Percentiles rank a stretch among this genome's conserved stretches.
These are phyloP conservation scores for Hypoxylon sp. DNA, from an alignment of 2,329 filamentous ascomycete species.

Conservation along the genomic window DNA sequence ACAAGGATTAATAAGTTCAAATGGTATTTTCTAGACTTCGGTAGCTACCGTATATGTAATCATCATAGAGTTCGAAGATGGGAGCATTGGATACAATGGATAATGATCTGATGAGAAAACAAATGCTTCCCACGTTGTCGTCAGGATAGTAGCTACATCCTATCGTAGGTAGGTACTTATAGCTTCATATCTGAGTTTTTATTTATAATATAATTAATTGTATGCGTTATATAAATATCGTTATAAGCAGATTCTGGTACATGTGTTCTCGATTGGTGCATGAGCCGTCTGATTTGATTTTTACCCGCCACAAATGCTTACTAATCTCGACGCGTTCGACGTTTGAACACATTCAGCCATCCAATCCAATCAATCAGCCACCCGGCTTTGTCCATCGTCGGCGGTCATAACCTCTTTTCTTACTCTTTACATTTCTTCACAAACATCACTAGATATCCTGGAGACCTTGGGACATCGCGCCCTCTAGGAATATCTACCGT, in stretches of 20 bases:
- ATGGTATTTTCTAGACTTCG: not conserved
- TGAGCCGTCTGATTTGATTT: not conserved
- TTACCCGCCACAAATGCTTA: constrained; percentile 15
- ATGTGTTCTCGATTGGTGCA: not conserved
- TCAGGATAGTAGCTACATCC: not conserved
- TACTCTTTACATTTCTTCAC: constrained; percentile 25
- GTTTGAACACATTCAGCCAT: constrained; percentile 6
- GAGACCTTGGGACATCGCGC: constrained; percentile 45
- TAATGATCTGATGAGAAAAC: not conserved
- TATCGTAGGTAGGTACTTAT: no score
- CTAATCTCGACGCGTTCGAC: constrained; percentile 10
- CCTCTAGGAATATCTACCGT: constrained; percentile 41
- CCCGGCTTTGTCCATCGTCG: not conserved
- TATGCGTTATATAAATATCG: not conserved
- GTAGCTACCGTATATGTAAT: not conserved
- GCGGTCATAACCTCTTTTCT: constrained; percentile 11
- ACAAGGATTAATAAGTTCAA: not conserved
- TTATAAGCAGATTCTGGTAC: not conserved
- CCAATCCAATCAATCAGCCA: constrained; percentile 22
- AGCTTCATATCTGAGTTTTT: no score
- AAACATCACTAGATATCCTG: constrained; percentile 39
- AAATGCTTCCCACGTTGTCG: not conserved
- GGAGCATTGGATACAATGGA: not conserved
- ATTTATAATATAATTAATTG: not conserved
- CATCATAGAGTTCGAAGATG: not conserved